Percentiles rank a stretch among this genome's conserved stretches.
Conservation (phyloP, 164 flowering plant genomes). For the Nelumbo lutea region DNA sequence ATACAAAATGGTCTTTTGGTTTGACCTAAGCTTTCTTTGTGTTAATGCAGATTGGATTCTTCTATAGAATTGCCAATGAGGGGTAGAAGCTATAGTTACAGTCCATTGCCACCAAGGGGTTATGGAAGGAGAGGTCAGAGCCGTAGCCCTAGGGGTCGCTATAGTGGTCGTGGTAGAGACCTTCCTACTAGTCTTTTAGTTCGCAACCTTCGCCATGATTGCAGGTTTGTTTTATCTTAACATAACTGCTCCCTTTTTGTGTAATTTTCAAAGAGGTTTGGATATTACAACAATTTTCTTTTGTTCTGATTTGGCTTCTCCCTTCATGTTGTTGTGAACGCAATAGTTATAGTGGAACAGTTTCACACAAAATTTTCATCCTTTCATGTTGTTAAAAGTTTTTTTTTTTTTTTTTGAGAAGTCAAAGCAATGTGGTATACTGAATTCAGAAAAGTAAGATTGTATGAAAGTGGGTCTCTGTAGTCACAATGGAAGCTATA, state of each 20-base stretch:
- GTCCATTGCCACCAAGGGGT: conserved; percentile 65
- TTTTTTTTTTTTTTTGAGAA: no score
- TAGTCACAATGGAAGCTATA: no score
- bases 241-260: background rate
- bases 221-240: conserved; percentile 44
- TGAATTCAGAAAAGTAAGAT: no score
- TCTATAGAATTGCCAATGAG: conserved; percentile 43
- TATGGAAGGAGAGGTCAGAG: conserved; percentile 62
- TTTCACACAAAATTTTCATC: no score
- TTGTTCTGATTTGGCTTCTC: background rate
- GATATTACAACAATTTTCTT: background rate
- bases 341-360: no score
- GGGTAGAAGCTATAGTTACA: conserved; percentile 81
- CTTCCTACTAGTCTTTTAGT: conserved; percentile 86
- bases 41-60: no score
- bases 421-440: no score
- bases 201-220: conserved; percentile 80
- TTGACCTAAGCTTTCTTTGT: no score
- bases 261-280: background rate
- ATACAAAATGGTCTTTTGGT: no score
- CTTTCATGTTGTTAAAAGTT: no score
- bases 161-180: conserved; percentile 61
- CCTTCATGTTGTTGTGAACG: background rate
- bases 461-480: no score
- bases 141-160: conserved; percentile 71